These are phyloP conservation scores for Pyrenophora teres DNA, from an alignment of 2,329 filamentous ascomycete genomes.

Conservation along the genomic window DNA sequence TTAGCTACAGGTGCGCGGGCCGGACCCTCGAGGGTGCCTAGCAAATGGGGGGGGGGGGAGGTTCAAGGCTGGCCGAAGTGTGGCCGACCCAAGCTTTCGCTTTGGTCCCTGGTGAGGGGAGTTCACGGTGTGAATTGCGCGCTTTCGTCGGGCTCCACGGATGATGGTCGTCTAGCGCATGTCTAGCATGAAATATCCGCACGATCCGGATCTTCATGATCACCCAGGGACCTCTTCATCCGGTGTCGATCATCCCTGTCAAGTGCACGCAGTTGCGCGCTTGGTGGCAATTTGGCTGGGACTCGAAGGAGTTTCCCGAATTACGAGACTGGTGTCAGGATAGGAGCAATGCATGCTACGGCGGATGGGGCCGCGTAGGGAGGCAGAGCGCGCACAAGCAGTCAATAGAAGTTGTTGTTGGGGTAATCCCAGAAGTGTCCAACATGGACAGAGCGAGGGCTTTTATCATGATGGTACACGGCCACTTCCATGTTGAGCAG, in stretches of 20 bases:
- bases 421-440: conserved; percentile 5
- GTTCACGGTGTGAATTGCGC: conserved; percentile 5
- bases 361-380: conserved; percentile 1
- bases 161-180: conserved; percentile 9
- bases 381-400: conserved; percentile 10
- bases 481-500: not conserved
- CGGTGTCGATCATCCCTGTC: conserved; percentile 9
- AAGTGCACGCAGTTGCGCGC: conserved; percentile 7
- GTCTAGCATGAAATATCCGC: conserved; percentile 8
- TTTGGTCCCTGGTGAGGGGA: conserved; percentile 8
- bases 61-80: conserved; percentile 8
- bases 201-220: conserved; percentile 15
- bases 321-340: not conserved
- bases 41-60: not conserved
- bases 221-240: conserved; percentile 10
- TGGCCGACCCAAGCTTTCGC: conserved; percentile 2
- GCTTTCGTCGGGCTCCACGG: conserved; percentile 5
- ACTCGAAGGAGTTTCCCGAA: conserved; percentile 5
- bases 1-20: conserved; percentile 25
- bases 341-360: conserved; percentile 6
- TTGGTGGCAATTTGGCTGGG: not conserved
- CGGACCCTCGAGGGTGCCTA: conserved; percentile 14
- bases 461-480: not conserved
- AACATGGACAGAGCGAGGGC: not conserved
- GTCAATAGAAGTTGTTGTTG: conserved; percentile 11